A percentile compares a stretch with the other conserved stretches of the same genome.
These are phyloP conservation scores for Pichia nakasei DNA, from an alignment of 805 yeast species.

Conservation along the genomic window DNA sequence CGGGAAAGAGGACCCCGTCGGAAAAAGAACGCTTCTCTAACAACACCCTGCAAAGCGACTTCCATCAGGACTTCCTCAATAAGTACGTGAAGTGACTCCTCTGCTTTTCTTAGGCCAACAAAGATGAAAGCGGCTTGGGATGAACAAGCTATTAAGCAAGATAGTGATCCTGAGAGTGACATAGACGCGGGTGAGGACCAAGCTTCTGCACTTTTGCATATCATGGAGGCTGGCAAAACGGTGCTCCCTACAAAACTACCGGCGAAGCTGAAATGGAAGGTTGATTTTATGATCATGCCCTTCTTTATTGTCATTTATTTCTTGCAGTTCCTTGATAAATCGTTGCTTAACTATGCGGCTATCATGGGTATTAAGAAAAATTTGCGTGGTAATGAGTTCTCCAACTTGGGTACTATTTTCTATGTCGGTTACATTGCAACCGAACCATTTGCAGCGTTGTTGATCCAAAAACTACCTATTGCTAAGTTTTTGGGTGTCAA, in stretches of 20 bases:
- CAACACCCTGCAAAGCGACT: slow-evolving; percentile 30
- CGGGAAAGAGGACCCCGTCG: neutral
- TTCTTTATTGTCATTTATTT: no score
- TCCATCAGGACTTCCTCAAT: slow-evolving; percentile 34
- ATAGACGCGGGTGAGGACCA: no score
- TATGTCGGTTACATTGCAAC: slow-evolving; percentile 40
- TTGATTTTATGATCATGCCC: no score
- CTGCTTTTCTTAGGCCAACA: no score
- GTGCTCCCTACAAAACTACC: no score
- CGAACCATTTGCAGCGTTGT: slow-evolving; percentile 35
- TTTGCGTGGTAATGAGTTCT: slow-evolving; percentile 9
- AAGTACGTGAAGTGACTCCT: slow-evolving; percentile 26
- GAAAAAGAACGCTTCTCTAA: slow-evolving; percentile 18
- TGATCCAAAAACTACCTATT: slow-evolving; percentile 30
- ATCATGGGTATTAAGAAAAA: neutral
- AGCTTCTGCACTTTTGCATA: no score
- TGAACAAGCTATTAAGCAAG: no score
- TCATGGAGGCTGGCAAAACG: no score
- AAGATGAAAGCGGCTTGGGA: no score
- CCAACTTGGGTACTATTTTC: slow-evolving; percentile 30
- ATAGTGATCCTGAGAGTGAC: no score
- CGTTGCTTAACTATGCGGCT: neutral
- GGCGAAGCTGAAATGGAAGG: no score
- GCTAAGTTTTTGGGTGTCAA: slow-evolving; percentile 24
- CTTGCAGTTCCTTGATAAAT: no score